phyloP scores from a whole-genome alignment of 78 protist species.

The Dictyostelium intermedium region DNA sequence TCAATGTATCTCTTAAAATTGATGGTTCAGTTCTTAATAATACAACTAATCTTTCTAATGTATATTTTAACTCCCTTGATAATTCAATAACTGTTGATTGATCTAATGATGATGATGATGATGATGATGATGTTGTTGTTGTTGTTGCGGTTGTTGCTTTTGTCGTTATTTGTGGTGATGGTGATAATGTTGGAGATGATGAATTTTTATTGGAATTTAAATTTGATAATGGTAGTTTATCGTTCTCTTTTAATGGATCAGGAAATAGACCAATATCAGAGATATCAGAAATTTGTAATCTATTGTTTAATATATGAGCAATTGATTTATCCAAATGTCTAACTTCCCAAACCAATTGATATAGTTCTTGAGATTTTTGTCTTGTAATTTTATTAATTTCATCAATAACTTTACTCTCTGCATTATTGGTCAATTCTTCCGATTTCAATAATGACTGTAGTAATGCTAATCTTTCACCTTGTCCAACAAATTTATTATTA shows the following conservation, averaged over 20 bases:
- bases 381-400: slow-evolving; percentile 44
- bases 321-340: slow-evolving; percentile 57
- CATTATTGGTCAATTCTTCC: slow-evolving; percentile 59
- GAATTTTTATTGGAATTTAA: background rate
- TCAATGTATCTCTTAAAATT: slow-evolving; percentile 39
- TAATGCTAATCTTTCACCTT: slow-evolving; percentile 65
- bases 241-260: background rate
- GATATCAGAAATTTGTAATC: slow-evolving; percentile 23
- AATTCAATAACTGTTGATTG: slow-evolving; percentile 32
- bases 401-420: slow-evolving; percentile 54
- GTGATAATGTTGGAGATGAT: background rate
- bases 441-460: slow-evolving; percentile 61
- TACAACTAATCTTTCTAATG: slow-evolving; percentile 44
- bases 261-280: background rate
- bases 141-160: background rate
- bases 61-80: slow-evolving; percentile 26
- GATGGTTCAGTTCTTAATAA: slow-evolving; percentile 56
- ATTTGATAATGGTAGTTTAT: background rate
- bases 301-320: slow-evolving; percentile 32
- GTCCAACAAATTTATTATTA: background rate
- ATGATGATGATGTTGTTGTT: too few relatives aligned
- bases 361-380: slow-evolving; percentile 47
- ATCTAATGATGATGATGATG: background rate
- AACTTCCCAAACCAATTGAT: slow-evolving; percentile 75
- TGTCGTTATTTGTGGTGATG: too few relatives aligned